These are phyloP conservation scores for Neopestalotiopsis clavispora DNA, from an alignment of 2,329 filamentous ascomycete species.

Conservation along the genomic window DNA sequence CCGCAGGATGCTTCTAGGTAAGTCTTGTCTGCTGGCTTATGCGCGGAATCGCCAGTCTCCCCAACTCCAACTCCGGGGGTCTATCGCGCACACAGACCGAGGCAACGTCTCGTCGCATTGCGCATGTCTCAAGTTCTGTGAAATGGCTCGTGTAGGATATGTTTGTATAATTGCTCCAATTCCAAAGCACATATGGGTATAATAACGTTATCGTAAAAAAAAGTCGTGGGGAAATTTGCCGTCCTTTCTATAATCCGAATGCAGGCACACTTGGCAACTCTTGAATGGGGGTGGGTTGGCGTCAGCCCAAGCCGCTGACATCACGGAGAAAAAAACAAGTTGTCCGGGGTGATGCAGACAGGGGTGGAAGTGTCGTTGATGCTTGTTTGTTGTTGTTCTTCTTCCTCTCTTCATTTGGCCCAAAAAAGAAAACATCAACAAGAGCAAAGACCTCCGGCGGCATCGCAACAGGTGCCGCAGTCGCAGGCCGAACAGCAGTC, in stretches of 20 bases:
- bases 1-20: not conserved
- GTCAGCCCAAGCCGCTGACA: not conserved
- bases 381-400: no score
- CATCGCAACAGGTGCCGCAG: not conserved
- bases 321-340: not conserved
- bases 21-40: not conserved
- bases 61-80: not conserved
- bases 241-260: not conserved
- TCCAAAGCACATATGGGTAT: not conserved
- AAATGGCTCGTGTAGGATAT: not conserved
- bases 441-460: not conserved
- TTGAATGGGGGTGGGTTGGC: not conserved
- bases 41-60: not conserved
- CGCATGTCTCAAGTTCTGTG: no score
- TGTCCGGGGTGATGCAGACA: not conserved
- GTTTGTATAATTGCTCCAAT: not conserved
- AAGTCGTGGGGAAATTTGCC: not conserved
- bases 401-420: no score
- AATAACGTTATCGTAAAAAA: not conserved
- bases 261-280: no score
- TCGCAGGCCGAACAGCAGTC: not conserved
- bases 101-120: no score
- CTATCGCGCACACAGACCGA: no score
- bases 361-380: no score
- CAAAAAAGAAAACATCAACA: not conserved